Base-by-base conservation (phyloP, 805 yeast genomes). In the Komagataella phaffii region DNA sequence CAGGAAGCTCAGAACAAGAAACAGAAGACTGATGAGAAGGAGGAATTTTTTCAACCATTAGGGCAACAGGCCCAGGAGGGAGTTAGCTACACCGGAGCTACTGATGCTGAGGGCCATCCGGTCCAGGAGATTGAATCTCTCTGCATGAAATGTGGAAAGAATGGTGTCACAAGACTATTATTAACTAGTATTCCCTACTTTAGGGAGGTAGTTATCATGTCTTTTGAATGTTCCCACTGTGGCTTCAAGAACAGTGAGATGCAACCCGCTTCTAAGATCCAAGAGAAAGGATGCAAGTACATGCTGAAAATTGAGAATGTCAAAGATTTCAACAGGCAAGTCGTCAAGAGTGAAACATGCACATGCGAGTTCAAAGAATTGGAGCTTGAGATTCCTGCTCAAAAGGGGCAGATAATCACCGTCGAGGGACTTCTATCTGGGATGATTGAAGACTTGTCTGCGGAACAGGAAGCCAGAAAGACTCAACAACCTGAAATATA, bases 211-310 rank as follows among this genome's bases (percentile, higher is more conserved):
- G 85, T 93, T 50, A 65, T 93, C 53, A 91, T 93, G 95, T 89
- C 97, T 1, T 93, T 93, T 66, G 87, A 83, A 58, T 93, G 99
- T 68, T 91, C 93, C 24, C 97, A 90, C 67, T 93, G 99, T 72
- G 87, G 88, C 0, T 80, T 88, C 64, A 86, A 83, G 64, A 91
- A 88, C 73, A 79, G 88, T 45, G 99, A 93, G 69, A 79, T 93
- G 58, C 99, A 93, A 72, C 85, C 97, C n/a, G 99, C 99, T 5
- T 82, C 93, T 4, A 79, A 79, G 52, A 88, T 93, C 56, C 95
- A 91, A 60, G 91, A 85, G 59, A 87, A 86, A 67, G 99, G 99
- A 40, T 67, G 84, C 19, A 78, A 80, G 60, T 87, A 85, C 65
- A 70, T 76, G 24, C 69, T 90, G 55, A 80, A 81, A 62, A 67